Percentiles rank a stretch among this genome's conserved stretches.
phyloP scores from a whole-genome alignment of 805 yeast species.

The Candida mattraensis region DNA sequence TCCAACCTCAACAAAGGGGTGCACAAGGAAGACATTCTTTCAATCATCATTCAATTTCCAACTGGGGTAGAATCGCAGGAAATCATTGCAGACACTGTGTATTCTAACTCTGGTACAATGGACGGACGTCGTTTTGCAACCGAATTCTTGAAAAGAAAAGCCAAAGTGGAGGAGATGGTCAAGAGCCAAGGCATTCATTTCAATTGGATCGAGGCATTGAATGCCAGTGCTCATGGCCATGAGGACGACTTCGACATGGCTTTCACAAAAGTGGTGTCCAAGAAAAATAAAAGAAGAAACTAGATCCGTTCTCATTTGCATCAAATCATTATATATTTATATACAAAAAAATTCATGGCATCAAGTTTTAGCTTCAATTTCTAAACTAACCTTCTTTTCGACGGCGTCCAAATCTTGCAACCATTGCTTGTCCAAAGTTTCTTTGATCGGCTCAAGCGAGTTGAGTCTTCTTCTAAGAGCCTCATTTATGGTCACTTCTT shows the following conservation, averaged over 20 bases:
- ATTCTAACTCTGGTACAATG: conserved; percentile 83
- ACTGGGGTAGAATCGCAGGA: conserved; percentile 70
- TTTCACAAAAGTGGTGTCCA: conserved; percentile 56
- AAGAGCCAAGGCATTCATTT: conserved; percentile 42
- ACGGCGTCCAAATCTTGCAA: conserved; percentile 23
- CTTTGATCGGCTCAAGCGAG: conserved; percentile 46
- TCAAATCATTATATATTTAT: conserved; percentile 4
- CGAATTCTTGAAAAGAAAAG: conserved; percentile 81
- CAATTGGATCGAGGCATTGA: conserved; percentile 70
- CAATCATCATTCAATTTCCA: conserved; percentile 80
- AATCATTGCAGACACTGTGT: conserved; percentile 89
- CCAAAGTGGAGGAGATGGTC: conserved; percentile 61
- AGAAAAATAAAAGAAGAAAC: conserved; percentile 52
- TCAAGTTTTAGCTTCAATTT: too few relatives aligned
- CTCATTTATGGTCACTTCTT: conserved; percentile 89
- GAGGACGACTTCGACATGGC: conserved; percentile 55
- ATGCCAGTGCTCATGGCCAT: conserved; percentile 17
- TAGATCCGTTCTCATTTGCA: conserved; percentile 5
- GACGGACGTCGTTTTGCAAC: conserved; percentile 93
- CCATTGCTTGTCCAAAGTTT: conserved; percentile 34
- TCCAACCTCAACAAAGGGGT: conserved; percentile 71
- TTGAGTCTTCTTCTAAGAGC: conserved; percentile 77
- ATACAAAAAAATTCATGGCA: conserved; percentile 9
- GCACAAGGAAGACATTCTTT: conserved; percentile 73
- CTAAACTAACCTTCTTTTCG: background rate